Conservation (phyloP, 2,329 filamentous ascomycete genomes). For the Celoporthe dispersa region DNA sequence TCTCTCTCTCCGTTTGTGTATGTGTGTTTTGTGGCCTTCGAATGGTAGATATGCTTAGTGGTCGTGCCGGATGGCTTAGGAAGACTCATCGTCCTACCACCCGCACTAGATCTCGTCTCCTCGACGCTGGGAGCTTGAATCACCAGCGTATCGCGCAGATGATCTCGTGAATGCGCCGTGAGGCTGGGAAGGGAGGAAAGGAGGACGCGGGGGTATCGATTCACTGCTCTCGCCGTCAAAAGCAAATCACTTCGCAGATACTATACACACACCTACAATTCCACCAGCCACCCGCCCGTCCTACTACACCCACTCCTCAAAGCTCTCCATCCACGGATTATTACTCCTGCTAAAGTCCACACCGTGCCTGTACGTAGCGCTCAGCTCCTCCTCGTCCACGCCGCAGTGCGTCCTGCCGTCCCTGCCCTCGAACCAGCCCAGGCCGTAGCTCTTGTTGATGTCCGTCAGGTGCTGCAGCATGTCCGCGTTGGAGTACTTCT, state of each 20-base stretch:
- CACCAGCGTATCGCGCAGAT: neutral
- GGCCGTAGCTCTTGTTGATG: constrained; percentile 70
- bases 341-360: constrained; percentile 53
- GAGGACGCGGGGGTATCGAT: neutral
- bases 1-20: too few species aligned
- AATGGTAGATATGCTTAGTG: too few species aligned
- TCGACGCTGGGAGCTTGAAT: neutral
- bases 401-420: constrained; percentile 77
- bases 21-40: too few species aligned
- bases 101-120: too few species aligned
- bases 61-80: too few species aligned
- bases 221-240: neutral
- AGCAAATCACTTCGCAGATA: too few species aligned
- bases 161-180: neutral
- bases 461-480: constrained; percentile 66
- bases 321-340: constrained; percentile 52
- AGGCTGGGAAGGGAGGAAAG: neutral
- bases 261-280: neutral
- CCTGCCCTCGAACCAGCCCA: constrained; percentile 77
- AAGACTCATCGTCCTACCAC: too few species aligned
- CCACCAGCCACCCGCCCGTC: neutral
- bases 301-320: constrained; percentile 43
- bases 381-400: constrained; percentile 76
- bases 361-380: constrained; percentile 68
- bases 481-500: constrained; percentile 61